These are phyloP conservation scores for Apiotrichum porosum DNA, from an alignment of 1,284 basidiomycete genomes.

Conservation along the genomic window DNA sequence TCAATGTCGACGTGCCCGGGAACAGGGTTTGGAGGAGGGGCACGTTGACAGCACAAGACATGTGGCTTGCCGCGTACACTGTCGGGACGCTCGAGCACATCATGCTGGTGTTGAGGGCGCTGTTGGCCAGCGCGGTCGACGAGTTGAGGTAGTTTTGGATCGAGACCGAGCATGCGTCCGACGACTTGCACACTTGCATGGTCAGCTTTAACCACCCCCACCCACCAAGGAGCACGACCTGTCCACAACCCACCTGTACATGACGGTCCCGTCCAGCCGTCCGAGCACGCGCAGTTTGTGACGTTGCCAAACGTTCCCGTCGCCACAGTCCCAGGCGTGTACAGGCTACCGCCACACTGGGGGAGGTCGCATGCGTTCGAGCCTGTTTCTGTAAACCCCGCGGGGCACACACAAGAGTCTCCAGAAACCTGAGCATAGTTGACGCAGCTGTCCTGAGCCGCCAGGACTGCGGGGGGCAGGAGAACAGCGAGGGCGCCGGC, in stretches of 20 bases:
- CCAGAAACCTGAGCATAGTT: conserved; percentile 6
- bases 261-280: conserved; percentile 68
- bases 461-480: background rate
- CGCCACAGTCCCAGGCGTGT: conserved; percentile 46
- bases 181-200: conserved; percentile 36
- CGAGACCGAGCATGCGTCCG: conserved; percentile 6
- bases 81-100: conserved; percentile 29
- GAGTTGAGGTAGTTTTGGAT: background rate
- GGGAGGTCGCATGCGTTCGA: conserved; percentile 44
- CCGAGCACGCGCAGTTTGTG: conserved; percentile 62
- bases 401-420: conserved; percentile 61
- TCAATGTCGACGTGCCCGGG: conserved; percentile 63
- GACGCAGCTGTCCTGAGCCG: background rate
- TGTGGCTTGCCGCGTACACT: conserved; percentile 32
- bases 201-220: too few relatives aligned
- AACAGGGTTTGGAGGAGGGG: conserved; percentile 70
- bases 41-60: conserved; percentile 55
- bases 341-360: conserved; percentile 72
- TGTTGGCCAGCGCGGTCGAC: background rate
- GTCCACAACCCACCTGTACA: conserved; percentile 57
- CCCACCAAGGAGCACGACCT: too few relatives aligned
- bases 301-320: conserved; percentile 52
- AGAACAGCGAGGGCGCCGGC: background rate
- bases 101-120: conserved; percentile 22
- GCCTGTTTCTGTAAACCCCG: conserved; percentile 50